phyloP scores from a whole-genome alignment of 768 basidiomycete species.

The Galerina marginata region DNA sequence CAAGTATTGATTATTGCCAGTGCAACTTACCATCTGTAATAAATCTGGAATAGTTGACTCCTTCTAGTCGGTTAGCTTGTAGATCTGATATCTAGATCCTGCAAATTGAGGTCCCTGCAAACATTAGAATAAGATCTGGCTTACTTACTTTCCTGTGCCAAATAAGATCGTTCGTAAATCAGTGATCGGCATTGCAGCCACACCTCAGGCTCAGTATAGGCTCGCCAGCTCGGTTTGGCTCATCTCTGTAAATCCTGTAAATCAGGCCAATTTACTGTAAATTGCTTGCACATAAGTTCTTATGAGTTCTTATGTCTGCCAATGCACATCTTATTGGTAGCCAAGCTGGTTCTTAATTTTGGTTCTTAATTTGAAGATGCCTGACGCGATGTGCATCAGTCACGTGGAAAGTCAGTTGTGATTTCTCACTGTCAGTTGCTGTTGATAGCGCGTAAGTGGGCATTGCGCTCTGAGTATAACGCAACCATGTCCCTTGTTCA shows the following conservation, averaged over 20 bases:
- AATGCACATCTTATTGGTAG: conserved; percentile 3
- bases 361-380: neutral
- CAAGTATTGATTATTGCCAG: too few species aligned
- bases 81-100: too few species aligned
- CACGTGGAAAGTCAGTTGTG: neutral
- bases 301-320: conserved; percentile 14
- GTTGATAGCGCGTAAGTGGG: neutral
- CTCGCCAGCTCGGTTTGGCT: neutral
- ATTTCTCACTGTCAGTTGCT: neutral
- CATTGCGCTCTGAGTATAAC: neutral
- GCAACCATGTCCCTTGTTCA: too few species aligned
- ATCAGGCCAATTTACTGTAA: conserved; percentile 17
- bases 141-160: too few species aligned
- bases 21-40: too few species aligned
- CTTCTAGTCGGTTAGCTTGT: too few species aligned
- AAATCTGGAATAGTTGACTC: too few species aligned
- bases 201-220: too few species aligned
- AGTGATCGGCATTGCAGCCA: too few species aligned
- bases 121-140: too few species aligned
- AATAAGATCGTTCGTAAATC: too few species aligned
- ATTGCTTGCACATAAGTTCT: conserved; percentile 14
- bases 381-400: neutral
- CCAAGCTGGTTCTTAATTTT: neutral
- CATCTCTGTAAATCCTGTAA: conserved; percentile 15
- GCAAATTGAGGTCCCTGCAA: too few species aligned